A percentile compares a stretch with the other conserved stretches of the same genome.
phyloP scores from a whole-genome alignment of 2,329 filamentous ascomycete genomes.

The Paecilomyces niveus region DNA sequence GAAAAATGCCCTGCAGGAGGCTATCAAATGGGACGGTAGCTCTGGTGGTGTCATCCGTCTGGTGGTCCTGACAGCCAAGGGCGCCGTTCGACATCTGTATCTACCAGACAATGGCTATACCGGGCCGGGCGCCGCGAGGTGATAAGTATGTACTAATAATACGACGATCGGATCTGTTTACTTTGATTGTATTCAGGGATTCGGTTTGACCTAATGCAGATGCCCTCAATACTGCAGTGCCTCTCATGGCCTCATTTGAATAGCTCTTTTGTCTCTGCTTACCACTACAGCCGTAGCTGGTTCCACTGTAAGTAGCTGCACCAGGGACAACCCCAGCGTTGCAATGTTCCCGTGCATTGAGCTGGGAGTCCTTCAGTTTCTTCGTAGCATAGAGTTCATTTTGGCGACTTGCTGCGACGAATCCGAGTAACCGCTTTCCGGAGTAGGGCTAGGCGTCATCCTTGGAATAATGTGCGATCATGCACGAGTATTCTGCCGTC shows the following conservation, averaged over 20 bases:
- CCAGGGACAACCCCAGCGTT: too few species aligned
- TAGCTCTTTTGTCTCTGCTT: neutral
- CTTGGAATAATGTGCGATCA: neutral
- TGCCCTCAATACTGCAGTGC: too few species aligned
- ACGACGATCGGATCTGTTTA: neutral
- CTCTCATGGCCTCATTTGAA: neutral
- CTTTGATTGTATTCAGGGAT: slow-evolving; percentile 13
- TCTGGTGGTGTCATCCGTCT: slow-evolving; percentile 97
- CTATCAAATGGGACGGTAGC: slow-evolving; percentile 99
- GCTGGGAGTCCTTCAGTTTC: neutral
- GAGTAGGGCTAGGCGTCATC: neutral
- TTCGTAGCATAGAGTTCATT: neutral
- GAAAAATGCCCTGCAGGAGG: slow-evolving; percentile 82
- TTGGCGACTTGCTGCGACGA: neutral
- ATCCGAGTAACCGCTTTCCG: neutral
- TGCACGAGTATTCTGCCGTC: neutral
- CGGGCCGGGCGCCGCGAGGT: slow-evolving; percentile 56
- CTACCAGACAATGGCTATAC: slow-evolving; percentile 86
- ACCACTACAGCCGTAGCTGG: neutral
- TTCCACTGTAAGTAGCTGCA: neutral
- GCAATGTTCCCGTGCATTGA: too few species aligned
- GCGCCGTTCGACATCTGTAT: slow-evolving; percentile 89
- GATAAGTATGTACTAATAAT: slow-evolving; percentile 18
- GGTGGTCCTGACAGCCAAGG: slow-evolving; percentile 87
- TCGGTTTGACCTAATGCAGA: neutral